Percentiles rank a stretch among this genome's conserved stretches.
phyloP scores from a whole-genome alignment of 768 basidiomycete species.

The Leccinum sublutescens region DNA sequence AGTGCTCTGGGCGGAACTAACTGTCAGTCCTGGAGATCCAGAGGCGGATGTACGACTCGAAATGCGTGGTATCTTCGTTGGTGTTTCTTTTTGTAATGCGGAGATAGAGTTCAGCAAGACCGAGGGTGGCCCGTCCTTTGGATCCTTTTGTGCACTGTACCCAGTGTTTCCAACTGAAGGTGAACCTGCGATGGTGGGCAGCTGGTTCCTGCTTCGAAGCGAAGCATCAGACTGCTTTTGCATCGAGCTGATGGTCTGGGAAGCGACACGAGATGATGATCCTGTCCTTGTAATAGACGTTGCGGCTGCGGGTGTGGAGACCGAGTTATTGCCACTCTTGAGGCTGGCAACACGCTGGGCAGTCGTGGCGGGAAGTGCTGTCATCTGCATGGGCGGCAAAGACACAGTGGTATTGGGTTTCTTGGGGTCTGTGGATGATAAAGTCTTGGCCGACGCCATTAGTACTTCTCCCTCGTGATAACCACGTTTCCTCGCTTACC shows the following conservation, averaged over 20 bases:
- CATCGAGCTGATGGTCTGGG: slow-evolving; percentile 83
- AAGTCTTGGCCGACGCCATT: slow-evolving; percentile 50
- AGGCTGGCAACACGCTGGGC: slow-evolving; percentile 84
- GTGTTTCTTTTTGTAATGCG: slow-evolving; percentile 72
- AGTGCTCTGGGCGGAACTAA: slow-evolving; percentile 50
- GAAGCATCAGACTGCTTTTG: slow-evolving; percentile 85
- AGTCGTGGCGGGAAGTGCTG: slow-evolving; percentile 77
- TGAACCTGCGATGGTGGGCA: slow-evolving; percentile 92
- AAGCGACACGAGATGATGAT: slow-evolving; percentile 64
- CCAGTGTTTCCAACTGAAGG: slow-evolving; percentile 77
- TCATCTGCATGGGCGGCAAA: slow-evolving; percentile 89
- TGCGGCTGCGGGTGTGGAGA: slow-evolving; percentile 41
- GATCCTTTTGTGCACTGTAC: slow-evolving; percentile 51
- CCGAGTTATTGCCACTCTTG: slow-evolving; percentile 51
- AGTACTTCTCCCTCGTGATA: slow-evolving; percentile 5
- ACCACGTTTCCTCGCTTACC: slow-evolving; percentile 45
- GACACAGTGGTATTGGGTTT: slow-evolving; percentile 67
- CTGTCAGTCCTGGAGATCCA: slow-evolving; percentile 66
- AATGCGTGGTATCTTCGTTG: slow-evolving; percentile 91
- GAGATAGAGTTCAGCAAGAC: slow-evolving; percentile 51
- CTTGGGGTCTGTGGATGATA: slow-evolving; percentile 79
- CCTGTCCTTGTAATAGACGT: slow-evolving; percentile 40
- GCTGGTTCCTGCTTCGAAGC: slow-evolving; percentile 67
- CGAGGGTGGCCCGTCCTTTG: slow-evolving; percentile 55
- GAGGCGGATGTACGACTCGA: slow-evolving; percentile 79